phyloP scores from a whole-genome alignment of 305 asterid genomes.

The Rubia balearica region DNA sequence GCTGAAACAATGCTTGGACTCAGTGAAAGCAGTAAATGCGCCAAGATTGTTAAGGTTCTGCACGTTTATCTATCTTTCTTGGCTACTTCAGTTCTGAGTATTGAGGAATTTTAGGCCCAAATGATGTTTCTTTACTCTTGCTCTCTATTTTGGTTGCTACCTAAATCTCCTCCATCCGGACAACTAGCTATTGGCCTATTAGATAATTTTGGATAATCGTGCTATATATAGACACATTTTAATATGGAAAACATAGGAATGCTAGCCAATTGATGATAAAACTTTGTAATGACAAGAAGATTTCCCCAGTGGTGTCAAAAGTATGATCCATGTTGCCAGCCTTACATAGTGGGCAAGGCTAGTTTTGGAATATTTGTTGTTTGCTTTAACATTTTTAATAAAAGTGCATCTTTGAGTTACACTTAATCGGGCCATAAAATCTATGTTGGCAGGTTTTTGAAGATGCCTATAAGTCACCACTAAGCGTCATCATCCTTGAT shows the following conservation, averaged over 20 bases:
- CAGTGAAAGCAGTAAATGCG: conserved; percentile 89
- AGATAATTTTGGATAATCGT: not conserved
- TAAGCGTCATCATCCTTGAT: conserved; percentile 84
- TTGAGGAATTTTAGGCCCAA: not conserved
- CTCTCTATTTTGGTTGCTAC: not conserved
- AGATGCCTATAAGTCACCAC: conserved; percentile 97
- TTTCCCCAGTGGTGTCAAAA: not conserved
- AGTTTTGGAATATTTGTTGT: not conserved
- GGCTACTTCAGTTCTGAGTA: not conserved
- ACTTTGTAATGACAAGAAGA: not conserved
- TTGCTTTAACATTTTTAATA: not conserved
- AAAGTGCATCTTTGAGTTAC: not conserved
- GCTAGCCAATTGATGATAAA: not conserved
- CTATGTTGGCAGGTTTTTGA: conserved; percentile 66
- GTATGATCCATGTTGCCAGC: not conserved
- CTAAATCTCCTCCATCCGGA: not conserved
- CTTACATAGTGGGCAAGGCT: not conserved
- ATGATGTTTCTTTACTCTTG: not conserved
- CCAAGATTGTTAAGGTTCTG: conserved; percentile 80
- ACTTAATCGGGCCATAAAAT: conserved; percentile 17
- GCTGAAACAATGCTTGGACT: conserved; percentile 96
- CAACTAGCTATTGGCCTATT: not conserved
- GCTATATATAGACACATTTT: not conserved
- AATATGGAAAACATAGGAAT: not conserved
- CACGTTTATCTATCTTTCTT: conserved; percentile 16